Base-by-base conservation (phyloP, 345 rosid genomes). In the Salix purpurea region DNA sequence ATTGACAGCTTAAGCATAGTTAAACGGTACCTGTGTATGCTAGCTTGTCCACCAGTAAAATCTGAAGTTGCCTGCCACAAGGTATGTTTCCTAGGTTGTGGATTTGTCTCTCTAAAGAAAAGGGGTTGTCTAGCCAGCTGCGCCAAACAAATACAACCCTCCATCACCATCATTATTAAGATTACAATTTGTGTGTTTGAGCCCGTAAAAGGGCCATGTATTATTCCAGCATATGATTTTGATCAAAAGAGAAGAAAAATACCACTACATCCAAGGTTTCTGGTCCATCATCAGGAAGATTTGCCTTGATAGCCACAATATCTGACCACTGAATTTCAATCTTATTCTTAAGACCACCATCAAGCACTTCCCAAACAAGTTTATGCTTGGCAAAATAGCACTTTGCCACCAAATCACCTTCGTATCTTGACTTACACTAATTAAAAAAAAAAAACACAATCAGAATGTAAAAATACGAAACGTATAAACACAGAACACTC, bases 41-140 rank as follows among this genome's bases (percentile, higher is more conserved):
- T 91, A 24, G 99, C 99, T 79, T 95, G 93, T 42, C 97, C 99
- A 84, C 92, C 90, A 13, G 98, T 95, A 79, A 95, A 95, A 91
- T 95, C 99, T n/a, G 98, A 87, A 1, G 99, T 90, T 44, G 98
- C 93, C 86, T 95, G 99, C 99, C 98, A 95, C 84, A 95, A 83
- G 46, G 99, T 95, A 81, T 95, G 99, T 83, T 95, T 95, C 76
- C 99, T 85, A 36, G 99, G 99, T 78, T 95, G 99, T 6, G 98
- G 99, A 79, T 95, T 95, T 73, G 98, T 95, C 89, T 95, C 99
- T 79, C 97, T 87, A 60, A 89, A 95, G 89, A 95, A 95, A 54
- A 93, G 92, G 30, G 99, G 99, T 87, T 86, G 98, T 80, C 99
- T 88, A 77, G 91, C 91, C 78, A 95, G 88, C 99, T 95, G 87